Evolutionary conservation across 2,329 filamentous ascomycete species (phyloP).

Genomic region (Cercospora beticola): DNA sequence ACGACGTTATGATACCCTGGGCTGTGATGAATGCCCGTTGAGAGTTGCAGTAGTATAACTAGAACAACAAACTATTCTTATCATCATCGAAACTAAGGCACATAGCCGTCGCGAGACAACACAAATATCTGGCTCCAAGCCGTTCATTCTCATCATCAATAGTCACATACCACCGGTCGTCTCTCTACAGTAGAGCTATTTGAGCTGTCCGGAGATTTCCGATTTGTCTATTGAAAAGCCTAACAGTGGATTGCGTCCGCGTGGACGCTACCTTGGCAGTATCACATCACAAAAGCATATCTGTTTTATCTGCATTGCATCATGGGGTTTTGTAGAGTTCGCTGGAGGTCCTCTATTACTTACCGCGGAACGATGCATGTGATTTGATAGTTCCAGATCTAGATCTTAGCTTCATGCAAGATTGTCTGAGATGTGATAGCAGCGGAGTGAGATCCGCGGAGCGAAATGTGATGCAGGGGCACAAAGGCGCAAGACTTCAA

Average conservation of each 20-base stretch:
- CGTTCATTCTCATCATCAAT: not conserved
- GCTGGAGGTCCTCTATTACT: not conserved
- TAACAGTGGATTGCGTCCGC: not conserved
- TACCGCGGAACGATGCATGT: not conserved
- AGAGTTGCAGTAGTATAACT: not conserved
- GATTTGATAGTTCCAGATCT: not conserved
- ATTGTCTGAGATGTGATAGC: not conserved
- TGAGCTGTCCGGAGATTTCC: not conserved
- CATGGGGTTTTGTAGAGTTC: not conserved
- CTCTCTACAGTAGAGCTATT: not conserved
- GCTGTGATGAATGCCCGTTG: not conserved
- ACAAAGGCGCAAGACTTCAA: not conserved
- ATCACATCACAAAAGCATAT: not conserved
- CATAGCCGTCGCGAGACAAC: not conserved
- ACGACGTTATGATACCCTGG: slow-evolving; percentile 20
- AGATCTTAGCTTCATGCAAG: not conserved
- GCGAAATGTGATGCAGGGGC: not conserved
- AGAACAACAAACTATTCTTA: not conserved
- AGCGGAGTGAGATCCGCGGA: not conserved
- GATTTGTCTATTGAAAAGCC: not conserved
- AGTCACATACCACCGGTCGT: not conserved
- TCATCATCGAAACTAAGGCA: not conserved
- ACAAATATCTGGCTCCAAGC: not conserved
- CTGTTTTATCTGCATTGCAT: not conserved
- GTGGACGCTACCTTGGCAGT: not conserved